Evolutionary conservation across 768 basidiomycete species (phyloP), one percentile per base, ranked within the genome.

Genomic region (Paxillus rubicundulus): DNA sequence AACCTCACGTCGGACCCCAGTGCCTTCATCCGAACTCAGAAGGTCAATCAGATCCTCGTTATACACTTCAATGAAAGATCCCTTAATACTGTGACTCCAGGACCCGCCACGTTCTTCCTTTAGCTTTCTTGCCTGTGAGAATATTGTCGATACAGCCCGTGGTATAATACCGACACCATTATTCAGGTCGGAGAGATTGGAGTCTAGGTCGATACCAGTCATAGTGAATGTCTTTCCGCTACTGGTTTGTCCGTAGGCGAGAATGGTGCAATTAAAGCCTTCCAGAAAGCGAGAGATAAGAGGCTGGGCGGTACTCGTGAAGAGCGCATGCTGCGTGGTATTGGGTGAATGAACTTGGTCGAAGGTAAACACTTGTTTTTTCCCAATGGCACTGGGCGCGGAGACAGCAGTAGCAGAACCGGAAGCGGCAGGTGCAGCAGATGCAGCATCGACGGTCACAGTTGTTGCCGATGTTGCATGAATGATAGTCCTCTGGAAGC

Each of bases 31-130:
- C 62, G 84, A 74, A 50, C 84, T 85, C 47, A 99, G 78, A 47
- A 99, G 78, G 76, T 99, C 97, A 68, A 98, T 91, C 47, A 99
- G 82, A 73, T 99, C 97, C 74, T 99, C 97, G 71, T 99, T 98
- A 74, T 99, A 98, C 48, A 99, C 82, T 78, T 99, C 97, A 58
- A 99, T 86, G 75, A 96, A 99, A 20, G 91, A 93, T 46, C 89
- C 89, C 72, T 91, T 94, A 66, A 93, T 74, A 57, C 70, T 81
- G 65, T 77, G 93, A 53, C 79, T 87, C 92, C 89, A 96, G 38
- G 83, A 73, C 55, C 77, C 77, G 34, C 77, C 83, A 28, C 90
- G 84, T 66, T 86, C 86, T 64, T 85, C 87, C 72, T 83, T 91
- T 49, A 87, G 74, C 67, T 88, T 84, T 62, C 81, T 82, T 40